phyloP scores from a whole-genome alignment of 495 filamentous ascomycete genomes.

The Talaromyces thailandensis region DNA sequence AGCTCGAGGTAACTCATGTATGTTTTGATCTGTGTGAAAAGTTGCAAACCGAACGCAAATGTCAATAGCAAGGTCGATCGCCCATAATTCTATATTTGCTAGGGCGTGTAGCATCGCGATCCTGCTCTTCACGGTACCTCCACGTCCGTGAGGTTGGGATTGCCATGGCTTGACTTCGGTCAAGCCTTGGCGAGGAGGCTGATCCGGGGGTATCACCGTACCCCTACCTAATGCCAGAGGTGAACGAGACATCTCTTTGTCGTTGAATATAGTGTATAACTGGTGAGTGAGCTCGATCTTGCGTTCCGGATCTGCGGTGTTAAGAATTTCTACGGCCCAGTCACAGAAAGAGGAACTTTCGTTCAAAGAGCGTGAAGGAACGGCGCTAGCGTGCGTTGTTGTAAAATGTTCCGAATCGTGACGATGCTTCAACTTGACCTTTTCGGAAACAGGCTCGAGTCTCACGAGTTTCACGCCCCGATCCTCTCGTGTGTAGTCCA shows the following conservation, averaged over 20 bases:
- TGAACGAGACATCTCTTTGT: conserved; percentile 25
- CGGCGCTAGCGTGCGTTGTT: conserved; percentile 5
- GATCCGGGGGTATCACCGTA: conserved; percentile 27
- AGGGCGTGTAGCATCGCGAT: conserved; percentile 44
- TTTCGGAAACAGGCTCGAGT: conserved; percentile 40
- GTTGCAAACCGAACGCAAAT: conserved; percentile 43
- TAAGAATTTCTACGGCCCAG: conserved; percentile 43
- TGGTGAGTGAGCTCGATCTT: conserved; percentile 44
- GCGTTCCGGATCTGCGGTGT: conserved; percentile 40
- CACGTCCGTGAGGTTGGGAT: conserved; percentile 35
- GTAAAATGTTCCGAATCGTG: conserved; percentile 10
- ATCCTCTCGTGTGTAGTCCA: conserved; percentile 18
- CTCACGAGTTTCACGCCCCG: conserved; percentile 21
- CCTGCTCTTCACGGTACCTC: conserved; percentile 39
- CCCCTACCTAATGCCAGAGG: conserved; percentile 39
- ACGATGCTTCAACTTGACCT: conserved; percentile 38
- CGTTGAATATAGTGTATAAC: conserved; percentile 35
- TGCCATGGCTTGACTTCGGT: conserved; percentile 28
- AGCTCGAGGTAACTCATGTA: conserved; percentile 31
- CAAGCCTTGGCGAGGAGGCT: conserved; percentile 38
- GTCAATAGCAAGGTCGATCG: conserved; percentile 46
- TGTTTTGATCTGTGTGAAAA: conserved; percentile 28
- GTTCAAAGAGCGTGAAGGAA: conserved; percentile 23
- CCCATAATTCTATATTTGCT: conserved; percentile 46
- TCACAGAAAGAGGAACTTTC: conserved; percentile 40